Evolutionary conservation across 164 flowering plant species (phyloP).

Genomic region (Tetracentron sinense): DNA sequence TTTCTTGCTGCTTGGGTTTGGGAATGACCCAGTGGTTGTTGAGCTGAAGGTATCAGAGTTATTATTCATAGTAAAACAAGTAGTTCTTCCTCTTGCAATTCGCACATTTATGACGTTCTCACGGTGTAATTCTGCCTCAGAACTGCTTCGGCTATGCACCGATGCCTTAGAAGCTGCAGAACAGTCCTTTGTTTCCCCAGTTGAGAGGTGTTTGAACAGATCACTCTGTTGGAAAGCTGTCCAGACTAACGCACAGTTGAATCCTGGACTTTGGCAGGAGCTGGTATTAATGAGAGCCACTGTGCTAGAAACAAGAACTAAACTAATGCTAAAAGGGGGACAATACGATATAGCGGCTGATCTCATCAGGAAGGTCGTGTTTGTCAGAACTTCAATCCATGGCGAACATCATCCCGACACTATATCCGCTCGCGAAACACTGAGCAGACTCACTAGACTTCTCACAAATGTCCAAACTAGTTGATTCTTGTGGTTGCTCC

Average conservation of each 20-base stretch:
- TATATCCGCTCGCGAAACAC: constrained; percentile 62
- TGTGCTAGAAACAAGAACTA: constrained; percentile 86
- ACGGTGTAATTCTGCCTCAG: constrained; percentile 70
- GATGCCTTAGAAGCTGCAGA: constrained; percentile 81
- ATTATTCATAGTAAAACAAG: constrained; percentile 51
- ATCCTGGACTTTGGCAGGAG: constrained; percentile 88
- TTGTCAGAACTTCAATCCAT: constrained; percentile 75
- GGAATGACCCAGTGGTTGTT: constrained; percentile 50
- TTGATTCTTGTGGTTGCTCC: background rate
- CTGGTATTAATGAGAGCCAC: constrained; percentile 75
- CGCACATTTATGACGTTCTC: constrained; percentile 71
- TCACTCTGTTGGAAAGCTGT: constrained; percentile 79
- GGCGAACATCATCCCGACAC: constrained; percentile 89
- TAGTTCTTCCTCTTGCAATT: constrained; percentile 72
- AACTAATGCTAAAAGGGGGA: constrained; percentile 82
- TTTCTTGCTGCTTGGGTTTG: constrained; percentile 69
- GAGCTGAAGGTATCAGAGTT: constrained; percentile 71
- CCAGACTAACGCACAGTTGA: constrained; percentile 72
- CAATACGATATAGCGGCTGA: constrained; percentile 83
- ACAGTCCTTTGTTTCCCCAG: constrained; percentile 70
- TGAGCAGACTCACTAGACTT: constrained; percentile 70
- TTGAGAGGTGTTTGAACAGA: constrained; percentile 75
- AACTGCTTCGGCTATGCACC: constrained; percentile 78
- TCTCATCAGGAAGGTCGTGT: constrained; percentile 71
- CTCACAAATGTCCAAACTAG: constrained; percentile 50